These are phyloP conservation scores for Moesziomyces parantarcticus DNA, from an alignment of 1,284 basidiomycete species.

Conservation along the genomic window DNA sequence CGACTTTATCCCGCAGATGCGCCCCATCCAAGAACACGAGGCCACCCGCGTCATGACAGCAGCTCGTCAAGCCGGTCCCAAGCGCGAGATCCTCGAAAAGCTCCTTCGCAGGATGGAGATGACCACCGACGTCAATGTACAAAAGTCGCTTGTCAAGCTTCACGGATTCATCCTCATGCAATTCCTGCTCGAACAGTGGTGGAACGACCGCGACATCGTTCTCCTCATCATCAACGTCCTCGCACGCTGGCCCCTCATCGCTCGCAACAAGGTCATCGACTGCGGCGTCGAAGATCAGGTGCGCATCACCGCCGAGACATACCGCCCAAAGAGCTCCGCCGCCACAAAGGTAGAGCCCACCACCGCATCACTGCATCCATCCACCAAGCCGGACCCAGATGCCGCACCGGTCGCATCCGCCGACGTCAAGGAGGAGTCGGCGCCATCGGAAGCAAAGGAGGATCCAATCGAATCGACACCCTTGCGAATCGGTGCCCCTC, in stretches of 20 bases:
- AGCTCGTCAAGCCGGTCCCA: constrained; percentile 84
- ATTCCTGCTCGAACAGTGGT: constrained; percentile 84
- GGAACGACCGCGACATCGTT: constrained; percentile 78
- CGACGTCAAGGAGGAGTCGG: constrained; percentile 4
- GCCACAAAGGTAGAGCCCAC: constrained; percentile 71
- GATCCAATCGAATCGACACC: background rate
- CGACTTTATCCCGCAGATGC: constrained; percentile 80
- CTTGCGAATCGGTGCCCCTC: constrained; percentile 13
- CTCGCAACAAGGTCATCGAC: constrained; percentile 89
- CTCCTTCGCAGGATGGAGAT: constrained; percentile 88
- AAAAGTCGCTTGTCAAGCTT: constrained; percentile 88
- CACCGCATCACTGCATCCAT: background rate
- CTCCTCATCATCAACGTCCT: constrained; percentile 71
- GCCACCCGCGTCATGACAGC: constrained; percentile 91
- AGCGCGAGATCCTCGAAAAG: constrained; percentile 83
- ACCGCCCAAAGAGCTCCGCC: constrained; percentile 17
- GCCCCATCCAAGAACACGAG: constrained; percentile 80
- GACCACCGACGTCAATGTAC: constrained; percentile 81
- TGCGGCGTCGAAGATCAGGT: constrained; percentile 70
- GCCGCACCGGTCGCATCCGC: background rate
- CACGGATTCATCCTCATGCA: constrained; percentile 94
- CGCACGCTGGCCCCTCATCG: constrained; percentile 80
- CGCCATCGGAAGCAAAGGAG: background rate
- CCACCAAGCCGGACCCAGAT: constrained; percentile 57
- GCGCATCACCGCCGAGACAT: constrained; percentile 32